Conservation (phyloP, 139 green algal species). For the Chlorella sorokiniana region DNA sequence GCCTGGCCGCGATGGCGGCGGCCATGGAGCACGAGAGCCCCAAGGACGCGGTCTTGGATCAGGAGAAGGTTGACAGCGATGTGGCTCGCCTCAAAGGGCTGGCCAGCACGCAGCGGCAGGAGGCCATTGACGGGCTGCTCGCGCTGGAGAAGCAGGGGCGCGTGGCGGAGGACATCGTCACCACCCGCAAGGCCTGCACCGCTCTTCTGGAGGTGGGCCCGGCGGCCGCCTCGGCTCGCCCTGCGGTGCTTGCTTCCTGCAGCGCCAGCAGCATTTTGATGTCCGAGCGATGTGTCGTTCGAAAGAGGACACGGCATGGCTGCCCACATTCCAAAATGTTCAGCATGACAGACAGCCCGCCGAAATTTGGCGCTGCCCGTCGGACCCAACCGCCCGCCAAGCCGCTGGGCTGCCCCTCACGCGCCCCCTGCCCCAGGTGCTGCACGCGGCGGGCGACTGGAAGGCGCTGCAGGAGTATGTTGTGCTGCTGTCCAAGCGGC, state of each 20-base stretch:
- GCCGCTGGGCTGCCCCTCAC: too few relatives aligned
- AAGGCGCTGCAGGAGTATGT: constrained; percentile 94
- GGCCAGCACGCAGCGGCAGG: constrained; percentile 18
- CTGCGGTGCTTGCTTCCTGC: background rate
- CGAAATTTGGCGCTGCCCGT: too few relatives aligned
- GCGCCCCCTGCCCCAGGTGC: constrained; percentile 32
- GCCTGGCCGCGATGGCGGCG: background rate
- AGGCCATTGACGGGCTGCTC: constrained; percentile 79
- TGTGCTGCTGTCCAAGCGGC: constrained; percentile 93
- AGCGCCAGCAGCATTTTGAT: too few relatives aligned
- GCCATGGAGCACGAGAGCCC: background rate
- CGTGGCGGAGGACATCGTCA: constrained; percentile 83
- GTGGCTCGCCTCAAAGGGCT: background rate
- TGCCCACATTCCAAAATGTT: too few relatives aligned
- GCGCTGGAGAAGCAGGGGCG: constrained; percentile 85
- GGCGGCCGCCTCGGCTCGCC: background rate
- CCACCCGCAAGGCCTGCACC: constrained; percentile 75
- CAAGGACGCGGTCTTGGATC: background rate
- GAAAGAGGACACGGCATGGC: too few relatives aligned
- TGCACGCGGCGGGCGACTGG: constrained; percentile 80
- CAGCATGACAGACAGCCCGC: too few relatives aligned
- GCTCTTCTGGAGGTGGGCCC: constrained; percentile 79
- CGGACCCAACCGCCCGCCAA: too few relatives aligned
- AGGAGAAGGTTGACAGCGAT: constrained; percentile 20
- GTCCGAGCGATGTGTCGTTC: too few relatives aligned